Percentiles rank a stretch among this genome's conserved stretches.
Conservation (phyloP, 108 stramenopile genomes). For the Skeletonema costatum region DNA sequence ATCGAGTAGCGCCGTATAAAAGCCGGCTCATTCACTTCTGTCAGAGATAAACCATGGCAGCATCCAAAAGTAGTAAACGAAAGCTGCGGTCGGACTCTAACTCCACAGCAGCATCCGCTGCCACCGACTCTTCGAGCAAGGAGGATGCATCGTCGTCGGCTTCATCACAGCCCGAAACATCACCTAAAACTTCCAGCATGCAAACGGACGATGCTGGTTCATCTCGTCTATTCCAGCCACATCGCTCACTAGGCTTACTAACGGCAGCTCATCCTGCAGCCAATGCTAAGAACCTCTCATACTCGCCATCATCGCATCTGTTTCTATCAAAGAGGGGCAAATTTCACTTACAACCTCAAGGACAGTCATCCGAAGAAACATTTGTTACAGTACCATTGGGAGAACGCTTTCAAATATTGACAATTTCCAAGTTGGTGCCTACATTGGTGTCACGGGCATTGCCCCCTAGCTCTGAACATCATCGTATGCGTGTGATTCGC, state of each 20-base stretch:
- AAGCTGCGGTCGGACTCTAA: constrained; percentile 18
- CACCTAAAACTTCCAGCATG: background rate
- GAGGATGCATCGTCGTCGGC: background rate
- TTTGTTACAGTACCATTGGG: constrained; percentile 71
- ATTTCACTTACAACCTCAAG: constrained; percentile 64
- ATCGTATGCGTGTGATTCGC: background rate
- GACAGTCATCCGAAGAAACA: constrained; percentile 50
- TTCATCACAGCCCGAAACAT: background rate
- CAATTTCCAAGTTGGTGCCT: constrained; percentile 68
- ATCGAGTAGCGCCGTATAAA: too few relatives aligned
- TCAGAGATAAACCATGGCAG: background rate
- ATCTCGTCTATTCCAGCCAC: constrained; percentile 77
- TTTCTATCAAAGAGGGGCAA: constrained; percentile 47
- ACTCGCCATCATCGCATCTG: constrained; percentile 3
- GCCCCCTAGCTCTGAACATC: constrained; percentile 32
- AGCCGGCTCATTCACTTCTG: background rate
- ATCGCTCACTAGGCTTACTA: constrained; percentile 64
- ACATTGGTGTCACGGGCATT: constrained; percentile 73
- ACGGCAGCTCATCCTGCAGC: constrained; percentile 22
- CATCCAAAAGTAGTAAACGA: background rate
- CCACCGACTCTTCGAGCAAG: constrained; percentile 5
- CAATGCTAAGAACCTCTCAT: background rate
- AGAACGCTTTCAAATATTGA: constrained; percentile 79
- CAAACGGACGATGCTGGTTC: constrained; percentile 45
- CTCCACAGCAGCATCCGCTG: constrained; percentile 7